Percentiles rank a stretch among this genome's conserved stretches.
Conservation (phyloP, 1,284 basidiomycete species). For the Inonotus obliquus region DNA sequence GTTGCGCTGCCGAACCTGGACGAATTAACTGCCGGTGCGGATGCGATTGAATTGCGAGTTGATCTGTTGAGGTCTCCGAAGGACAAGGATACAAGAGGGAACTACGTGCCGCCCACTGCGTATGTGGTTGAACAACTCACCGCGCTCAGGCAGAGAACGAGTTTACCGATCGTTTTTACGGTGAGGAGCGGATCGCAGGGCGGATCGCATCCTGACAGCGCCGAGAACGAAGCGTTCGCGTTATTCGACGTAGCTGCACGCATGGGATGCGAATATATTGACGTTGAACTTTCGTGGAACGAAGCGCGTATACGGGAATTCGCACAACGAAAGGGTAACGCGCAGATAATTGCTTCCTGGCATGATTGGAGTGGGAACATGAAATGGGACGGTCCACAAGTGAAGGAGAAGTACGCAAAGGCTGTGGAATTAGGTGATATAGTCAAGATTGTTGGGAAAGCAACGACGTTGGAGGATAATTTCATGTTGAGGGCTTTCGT, state of each 20-base stretch:
- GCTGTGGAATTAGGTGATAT: conserved; percentile 79
- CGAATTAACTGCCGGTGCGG: conserved; percentile 77
- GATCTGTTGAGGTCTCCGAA: conserved; percentile 73
- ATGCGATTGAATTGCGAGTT: conserved; percentile 91
- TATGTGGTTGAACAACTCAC: conserved; percentile 86
- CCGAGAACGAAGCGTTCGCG: conserved; percentile 70
- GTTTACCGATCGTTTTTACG: conserved; percentile 89
- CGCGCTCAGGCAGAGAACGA: conserved; percentile 71
- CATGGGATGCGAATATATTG: conserved; percentile 89
- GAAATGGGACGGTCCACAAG: conserved; percentile 72
- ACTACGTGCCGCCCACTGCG: conserved; percentile 59
- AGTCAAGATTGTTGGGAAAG: conserved; percentile 89
- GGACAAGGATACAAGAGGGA: conserved; percentile 40
- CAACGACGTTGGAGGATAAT: conserved; percentile 75
- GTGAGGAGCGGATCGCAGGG: conserved; percentile 88
- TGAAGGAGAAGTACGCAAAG: conserved; percentile 65
- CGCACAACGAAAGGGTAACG: conserved; percentile 59
- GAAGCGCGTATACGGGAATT: conserved; percentile 61
- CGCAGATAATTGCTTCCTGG: conserved; percentile 88
- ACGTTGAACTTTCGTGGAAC: conserved; percentile 83
- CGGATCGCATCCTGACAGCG: conserved; percentile 84
- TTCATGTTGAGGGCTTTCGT: conserved; percentile 76
- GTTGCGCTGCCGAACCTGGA: conserved; percentile 69
- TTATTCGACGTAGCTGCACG: conserved; percentile 79
- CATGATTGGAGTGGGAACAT: conserved; percentile 90